Base-by-base conservation (phyloP, 208 protist species). In the Acanthamoeba triangularis region DNA sequence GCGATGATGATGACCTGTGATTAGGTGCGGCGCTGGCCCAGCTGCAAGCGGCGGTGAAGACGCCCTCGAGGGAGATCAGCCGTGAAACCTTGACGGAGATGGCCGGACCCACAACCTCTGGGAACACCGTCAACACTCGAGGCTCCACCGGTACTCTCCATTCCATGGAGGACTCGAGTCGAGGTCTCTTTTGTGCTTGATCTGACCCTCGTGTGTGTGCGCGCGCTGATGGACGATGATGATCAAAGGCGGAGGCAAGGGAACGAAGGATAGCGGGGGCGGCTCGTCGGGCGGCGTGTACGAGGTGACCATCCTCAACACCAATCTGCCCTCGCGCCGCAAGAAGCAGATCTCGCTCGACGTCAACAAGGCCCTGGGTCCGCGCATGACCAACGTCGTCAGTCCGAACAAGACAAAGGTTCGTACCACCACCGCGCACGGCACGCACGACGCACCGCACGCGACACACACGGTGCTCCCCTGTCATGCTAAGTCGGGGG, bases 321-420 rank as follows among this genome's bases (percentile, higher is more conserved):
- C 37, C 44, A 80, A 74, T n/a, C 37, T 94, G 14, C 67, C 90
- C 13, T 59, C 67, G n/a, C 37, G 67, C 14, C 59, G 67, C n/a
- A 37, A 94, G 90, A 94, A 74, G 33, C 59, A 80, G 90, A 94
- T 94, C 20, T 56, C 49, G 67, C 14, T 80, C 14, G 90, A 94
- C 33, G 90, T 44, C 63, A 94, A 76, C 44, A 78, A 59, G 37
- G 65, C 49, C n/a, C 37, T 94, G 28, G 59, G 90, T 6, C 47
- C 76, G 35, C 76, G 76, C 76, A 85, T 85, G 76, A 30, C 25
- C 44, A 56, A 25, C 28, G 35, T 49, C 76, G 30, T 85, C 41
- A 85, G 76, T 37, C 76, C 76, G 18, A 56, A 37, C 76, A 85
- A 85, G 14, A 85, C 76, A 13, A 85, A 85, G 54, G 56, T 91